phyloP scores from a whole-genome alignment of 495 filamentous ascomycete genomes.

The Aspergillus saccharolyticus region DNA sequence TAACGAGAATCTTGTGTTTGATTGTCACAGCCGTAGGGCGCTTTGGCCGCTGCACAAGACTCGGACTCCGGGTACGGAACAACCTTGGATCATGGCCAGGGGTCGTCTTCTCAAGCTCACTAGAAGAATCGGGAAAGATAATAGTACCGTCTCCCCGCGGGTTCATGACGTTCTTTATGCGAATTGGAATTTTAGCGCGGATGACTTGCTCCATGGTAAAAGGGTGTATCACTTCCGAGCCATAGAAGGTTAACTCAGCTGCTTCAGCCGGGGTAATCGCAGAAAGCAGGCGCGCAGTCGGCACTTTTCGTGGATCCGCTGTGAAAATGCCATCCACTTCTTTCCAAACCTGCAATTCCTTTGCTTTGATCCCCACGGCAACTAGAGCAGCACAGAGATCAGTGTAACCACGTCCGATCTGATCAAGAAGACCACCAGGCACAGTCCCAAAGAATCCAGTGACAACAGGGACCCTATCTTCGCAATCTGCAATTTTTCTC shows the following conservation, averaged over 20 bases:
- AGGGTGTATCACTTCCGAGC: conserved; percentile 93
- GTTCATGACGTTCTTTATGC: conserved; percentile 98
- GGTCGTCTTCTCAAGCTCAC: conserved; percentile 42
- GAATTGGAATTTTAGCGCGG: conserved; percentile 82
- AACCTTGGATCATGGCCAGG: conserved; percentile 43
- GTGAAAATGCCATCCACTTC: conserved; percentile 92
- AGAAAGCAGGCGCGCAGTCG: conserved; percentile 68
- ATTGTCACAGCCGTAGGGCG: conserved; percentile 91
- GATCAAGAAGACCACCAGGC: conserved; percentile 70
- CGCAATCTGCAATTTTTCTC: conserved; percentile 64
- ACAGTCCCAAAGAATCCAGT: conserved; percentile 89
- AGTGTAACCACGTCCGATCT: conserved; percentile 82
- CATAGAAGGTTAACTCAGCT: conserved; percentile 88
- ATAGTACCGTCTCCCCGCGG: conserved; percentile 81
- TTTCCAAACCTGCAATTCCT: conserved; percentile 89
- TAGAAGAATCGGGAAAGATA: conserved; percentile 56
- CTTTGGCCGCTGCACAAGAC: conserved; percentile 49
- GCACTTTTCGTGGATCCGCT: conserved; percentile 82
- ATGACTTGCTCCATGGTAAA: conserved; percentile 99
- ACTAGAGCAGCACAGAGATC: conserved; percentile 82
- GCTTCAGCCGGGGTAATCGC: conserved; percentile 84
- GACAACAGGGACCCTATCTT: conserved; percentile 66
- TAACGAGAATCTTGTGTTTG: conserved; percentile 85
- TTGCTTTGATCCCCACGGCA: conserved; percentile 69
- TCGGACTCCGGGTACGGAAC: conserved; percentile 46